A percentile compares a stretch with the other conserved stretches of the same genome.
Evolutionary conservation across 208 protist genomes (phyloP).

Genomic region (Trypanosoma conorhini): DNA sequence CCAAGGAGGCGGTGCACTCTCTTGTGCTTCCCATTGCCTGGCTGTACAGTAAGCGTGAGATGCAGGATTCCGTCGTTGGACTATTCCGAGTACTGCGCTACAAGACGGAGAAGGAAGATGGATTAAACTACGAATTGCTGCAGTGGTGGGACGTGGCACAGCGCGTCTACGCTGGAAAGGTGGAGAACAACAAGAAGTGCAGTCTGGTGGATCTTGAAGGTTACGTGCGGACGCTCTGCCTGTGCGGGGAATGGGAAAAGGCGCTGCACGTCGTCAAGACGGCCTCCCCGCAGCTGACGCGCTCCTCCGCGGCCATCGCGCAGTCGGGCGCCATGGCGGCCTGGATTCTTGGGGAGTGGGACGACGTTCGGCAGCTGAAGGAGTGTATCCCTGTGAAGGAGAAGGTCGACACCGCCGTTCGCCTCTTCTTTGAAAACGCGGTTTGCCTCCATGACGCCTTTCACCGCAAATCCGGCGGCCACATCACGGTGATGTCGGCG

Average conservation of each 20-base stretch:
- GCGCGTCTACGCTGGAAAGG: conserved; percentile 66
- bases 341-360: conserved; percentile 84
- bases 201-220: conserved; percentile 46
- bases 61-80: conserved; percentile 91
- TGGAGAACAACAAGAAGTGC: conserved; percentile 30
- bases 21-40: conserved; percentile 84
- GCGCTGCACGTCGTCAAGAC: conserved; percentile 58
- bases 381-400: conserved; percentile 72
- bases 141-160: conserved; percentile 87
- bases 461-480: conserved; percentile 18
- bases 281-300: conserved; percentile 3
- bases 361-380: conserved; percentile 72
- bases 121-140: conserved; percentile 85
- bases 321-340: conserved; percentile 80
- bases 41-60: conserved; percentile 90
- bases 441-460: conserved; percentile 47
- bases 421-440: conserved; percentile 81
- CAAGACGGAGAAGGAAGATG: conserved; percentile 74
- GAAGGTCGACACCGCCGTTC: conserved; percentile 57
- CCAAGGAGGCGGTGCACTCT: conserved; percentile 73
- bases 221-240: conserved; percentile 88
- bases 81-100: conserved; percentile 85
- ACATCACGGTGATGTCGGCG: conserved; percentile 13
- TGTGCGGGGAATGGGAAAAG: conserved; percentile 85
- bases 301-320: conserved; percentile 63